Conservation (phyloP, 768 basidiomycete genomes). For the Boletus pseudopeckii region DNA sequence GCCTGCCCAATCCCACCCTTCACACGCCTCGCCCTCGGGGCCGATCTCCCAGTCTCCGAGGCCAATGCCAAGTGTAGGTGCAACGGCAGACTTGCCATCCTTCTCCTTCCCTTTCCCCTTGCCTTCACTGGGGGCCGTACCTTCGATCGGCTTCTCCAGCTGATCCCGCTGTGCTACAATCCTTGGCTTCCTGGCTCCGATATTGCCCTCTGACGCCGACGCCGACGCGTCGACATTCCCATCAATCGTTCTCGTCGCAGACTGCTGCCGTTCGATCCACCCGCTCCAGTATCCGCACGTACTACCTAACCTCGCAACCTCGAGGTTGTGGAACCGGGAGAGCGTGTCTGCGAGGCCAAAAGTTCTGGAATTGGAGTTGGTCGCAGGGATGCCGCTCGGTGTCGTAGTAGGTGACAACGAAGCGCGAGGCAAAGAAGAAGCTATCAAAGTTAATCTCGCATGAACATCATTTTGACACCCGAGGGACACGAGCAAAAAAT, state of each 20-base stretch:
- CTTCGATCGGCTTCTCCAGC: conserved; percentile 9
- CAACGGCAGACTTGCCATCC: neutral
- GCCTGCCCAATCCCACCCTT: conserved; percentile 62
- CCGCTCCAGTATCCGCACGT: conserved; percentile 40
- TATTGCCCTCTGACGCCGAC: neutral
- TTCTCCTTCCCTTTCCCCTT: conserved; percentile 22
- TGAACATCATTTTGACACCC: neutral
- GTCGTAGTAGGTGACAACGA: neutral
- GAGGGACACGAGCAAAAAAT: neutral
- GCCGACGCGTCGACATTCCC: neutral
- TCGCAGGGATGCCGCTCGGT: neutral
- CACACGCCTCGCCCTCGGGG: conserved; percentile 21
- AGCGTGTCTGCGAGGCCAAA: conserved; percentile 25
- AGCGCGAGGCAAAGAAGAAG: neutral
- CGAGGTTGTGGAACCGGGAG: conserved; percentile 29
- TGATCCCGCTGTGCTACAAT: conserved; percentile 9
- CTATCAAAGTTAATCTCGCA: neutral
- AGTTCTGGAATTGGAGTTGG: neutral
- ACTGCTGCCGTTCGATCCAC: conserved; percentile 13
- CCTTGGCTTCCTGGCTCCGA: conserved; percentile 7
- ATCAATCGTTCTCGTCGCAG: neutral
- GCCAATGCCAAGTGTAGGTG: neutral
- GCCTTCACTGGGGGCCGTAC: neutral
- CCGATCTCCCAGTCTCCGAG: conserved; percentile 25
- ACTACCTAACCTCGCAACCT: conserved; percentile 40